Conservation (phyloP, 495 filamentous ascomycete genomes). For the Letharia lupina region DNA sequence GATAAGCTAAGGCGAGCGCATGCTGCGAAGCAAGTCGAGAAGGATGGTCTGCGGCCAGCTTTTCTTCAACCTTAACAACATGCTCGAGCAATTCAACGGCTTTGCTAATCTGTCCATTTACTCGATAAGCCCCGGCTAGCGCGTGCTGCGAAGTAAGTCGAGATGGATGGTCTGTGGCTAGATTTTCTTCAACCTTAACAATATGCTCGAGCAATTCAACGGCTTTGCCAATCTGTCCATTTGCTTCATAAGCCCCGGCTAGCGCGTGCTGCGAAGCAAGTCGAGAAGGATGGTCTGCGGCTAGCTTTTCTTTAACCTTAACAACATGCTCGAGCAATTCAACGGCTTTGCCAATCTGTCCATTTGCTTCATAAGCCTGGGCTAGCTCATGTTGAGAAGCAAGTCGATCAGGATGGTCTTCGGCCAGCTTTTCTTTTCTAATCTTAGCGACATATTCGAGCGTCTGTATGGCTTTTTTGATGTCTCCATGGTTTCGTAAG, state of each 20-base stretch:
- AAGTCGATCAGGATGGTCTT: not conserved
- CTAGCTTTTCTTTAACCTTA: not conserved
- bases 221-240: not conserved
- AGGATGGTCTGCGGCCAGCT: not conserved
- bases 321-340: not conserved
- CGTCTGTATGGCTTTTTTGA: not conserved
- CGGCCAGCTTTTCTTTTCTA: not conserved
- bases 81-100: constrained; percentile 31
- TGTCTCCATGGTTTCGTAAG: not conserved
- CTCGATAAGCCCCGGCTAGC: constrained; percentile 23
- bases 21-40: too few species aligned
- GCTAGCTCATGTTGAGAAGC: not conserved
- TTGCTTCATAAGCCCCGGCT: not conserved
- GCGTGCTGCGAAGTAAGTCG: constrained; percentile 24
- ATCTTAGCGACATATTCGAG: not conserved
- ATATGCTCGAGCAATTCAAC: not conserved
- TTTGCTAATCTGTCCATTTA: constrained; percentile 10
- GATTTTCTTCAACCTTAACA: constrained; percentile 6
- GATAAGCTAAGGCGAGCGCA: too few species aligned
- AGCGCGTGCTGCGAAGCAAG: not conserved
- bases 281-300: not conserved
- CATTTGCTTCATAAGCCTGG: not conserved
- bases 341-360: not conserved
- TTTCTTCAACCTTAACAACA: constrained; percentile 25
- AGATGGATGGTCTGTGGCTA: constrained; percentile 29